Evolutionary conservation across 2,329 filamentous ascomycete genomes (phyloP).

Genomic region (Diplodia seriata): DNA sequence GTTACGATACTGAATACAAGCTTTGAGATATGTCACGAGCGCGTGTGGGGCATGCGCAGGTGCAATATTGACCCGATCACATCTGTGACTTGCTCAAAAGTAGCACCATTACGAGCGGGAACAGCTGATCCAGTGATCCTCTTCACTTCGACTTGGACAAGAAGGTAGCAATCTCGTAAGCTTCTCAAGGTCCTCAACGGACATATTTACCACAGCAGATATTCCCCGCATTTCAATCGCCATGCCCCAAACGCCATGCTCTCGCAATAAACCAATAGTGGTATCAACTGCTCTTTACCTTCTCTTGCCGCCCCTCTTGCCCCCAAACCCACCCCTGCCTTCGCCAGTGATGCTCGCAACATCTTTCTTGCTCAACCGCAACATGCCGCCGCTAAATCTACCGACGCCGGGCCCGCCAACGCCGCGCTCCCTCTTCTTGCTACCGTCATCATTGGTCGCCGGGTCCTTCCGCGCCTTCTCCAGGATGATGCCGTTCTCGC

Average conservation of each 20-base stretch:
- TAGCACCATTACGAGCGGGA: neutral
- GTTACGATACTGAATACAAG: neutral
- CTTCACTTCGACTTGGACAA: neutral
- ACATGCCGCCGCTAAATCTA: conserved; percentile 76
- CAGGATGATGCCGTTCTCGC: conserved; percentile 88
- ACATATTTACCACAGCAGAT: neutral
- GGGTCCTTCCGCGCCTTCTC: conserved; percentile 64
- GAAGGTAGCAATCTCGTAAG: neutral
- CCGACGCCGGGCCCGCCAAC: conserved; percentile 82
- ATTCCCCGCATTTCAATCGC: neutral
- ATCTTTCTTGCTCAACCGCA: conserved; percentile 80
- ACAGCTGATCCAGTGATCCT: neutral
- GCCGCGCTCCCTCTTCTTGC: conserved; percentile 60
- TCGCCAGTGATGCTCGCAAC: conserved; percentile 65
- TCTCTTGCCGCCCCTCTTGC: conserved; percentile 26
- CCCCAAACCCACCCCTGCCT: conserved; percentile 20
- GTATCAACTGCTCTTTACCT: neutral
- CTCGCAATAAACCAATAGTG: neutral
- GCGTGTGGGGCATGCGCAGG: neutral
- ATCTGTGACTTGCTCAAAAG: neutral
- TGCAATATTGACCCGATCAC: neutral
- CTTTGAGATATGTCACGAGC: neutral
- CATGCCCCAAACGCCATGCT: conserved; percentile 4
- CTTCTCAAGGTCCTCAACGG: neutral
- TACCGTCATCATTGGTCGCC: conserved; percentile 33